Base-by-base conservation (phyloP, 208 protist species). In the Wallacemonas sp. region DNA sequence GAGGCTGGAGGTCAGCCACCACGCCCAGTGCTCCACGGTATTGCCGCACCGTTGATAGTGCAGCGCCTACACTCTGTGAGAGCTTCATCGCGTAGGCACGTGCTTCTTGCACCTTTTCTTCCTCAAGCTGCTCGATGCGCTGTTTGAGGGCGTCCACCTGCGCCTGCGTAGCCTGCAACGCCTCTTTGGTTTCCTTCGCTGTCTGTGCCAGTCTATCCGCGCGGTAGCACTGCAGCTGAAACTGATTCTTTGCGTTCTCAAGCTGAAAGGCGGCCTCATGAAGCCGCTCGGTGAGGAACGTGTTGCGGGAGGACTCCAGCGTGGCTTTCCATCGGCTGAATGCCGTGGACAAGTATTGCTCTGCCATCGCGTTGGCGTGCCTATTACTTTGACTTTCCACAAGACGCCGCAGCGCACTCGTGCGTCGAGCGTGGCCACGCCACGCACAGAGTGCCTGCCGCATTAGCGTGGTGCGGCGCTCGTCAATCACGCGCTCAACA, bases 181-280 rank as follows among this genome's bases (percentile, higher is more conserved):
- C 77, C 22, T 67, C 71, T 37, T 82, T 71, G 17, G 65, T 60
- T 48, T 89, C 68, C 65, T 85, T 82, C 6, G 71, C 69, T 12
- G 70, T 73, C 19, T 90, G 65, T 36, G 88, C 75, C 34, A 91
- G 75, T 22, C 81, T 78, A 37, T 95, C 87, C 12, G 87, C 73
- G 24, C 87, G 85, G 66, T 89, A 84, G 60, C 90, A 95, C 73
- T 95, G 86, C 64, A 95, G 76, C 70, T 95, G 87, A 63, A 93
- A 95, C 66, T 93, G 90, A 61, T 89, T 91, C 76, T 95, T 95
- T 12, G 87, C 85, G 36, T 82, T 91, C 66, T 93, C 90, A 17
- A 95, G 64, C 57, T 95, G 90, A 36, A 85, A 84, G 3, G 87
- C 84, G 2, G 87, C 76, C 37, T 93, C 78, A 63, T 93, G 86